Evolutionary conservation across 2,329 filamentous ascomycete genomes (phyloP).

Genomic region (Lecanicillium sp.): DNA sequence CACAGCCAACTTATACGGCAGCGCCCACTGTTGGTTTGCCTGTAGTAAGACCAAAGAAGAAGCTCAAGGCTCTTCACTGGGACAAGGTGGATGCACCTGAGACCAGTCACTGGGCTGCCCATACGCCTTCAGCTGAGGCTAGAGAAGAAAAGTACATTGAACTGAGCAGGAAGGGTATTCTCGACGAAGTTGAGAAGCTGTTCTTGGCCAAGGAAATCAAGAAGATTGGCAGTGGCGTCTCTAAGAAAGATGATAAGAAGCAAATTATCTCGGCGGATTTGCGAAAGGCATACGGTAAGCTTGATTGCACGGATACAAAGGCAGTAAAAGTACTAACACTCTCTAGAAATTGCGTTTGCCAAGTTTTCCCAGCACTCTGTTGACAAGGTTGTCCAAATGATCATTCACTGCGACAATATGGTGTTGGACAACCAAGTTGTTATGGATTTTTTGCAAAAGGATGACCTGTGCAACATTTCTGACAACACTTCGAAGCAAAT

Average conservation of each 20-base stretch:
- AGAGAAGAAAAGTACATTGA: conserved; percentile 96
- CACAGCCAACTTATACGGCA: conserved; percentile 48
- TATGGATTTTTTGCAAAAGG: conserved; percentile 93
- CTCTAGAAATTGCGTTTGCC: conserved; percentile 71
- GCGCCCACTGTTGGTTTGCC: conserved; percentile 59
- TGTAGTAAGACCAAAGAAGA: conserved; percentile 91
- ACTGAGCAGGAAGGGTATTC: conserved; percentile 85
- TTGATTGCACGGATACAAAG: no score
- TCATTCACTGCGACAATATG: conserved; percentile 89
- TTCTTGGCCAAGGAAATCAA: conserved; percentile 98
- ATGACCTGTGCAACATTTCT: conserved; percentile 85
- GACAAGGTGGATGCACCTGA: conserved; percentile 93
- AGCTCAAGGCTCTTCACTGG: conserved; percentile 98
- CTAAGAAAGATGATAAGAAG: conserved; percentile 92
- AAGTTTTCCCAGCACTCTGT: conserved; percentile 83
- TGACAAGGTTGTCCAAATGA: conserved; percentile 83
- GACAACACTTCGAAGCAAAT: conserved; percentile 87
- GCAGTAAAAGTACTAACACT: conserved; percentile 29
- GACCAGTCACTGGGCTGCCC: conserved; percentile 86
- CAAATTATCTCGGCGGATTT: conserved; percentile 90
- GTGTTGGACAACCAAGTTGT: conserved; percentile 84
- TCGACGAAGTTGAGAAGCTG: conserved; percentile 94
- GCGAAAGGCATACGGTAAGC: conserved; percentile 56
- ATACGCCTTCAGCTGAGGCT: conserved; percentile 76
- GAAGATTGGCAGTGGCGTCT: conserved; percentile 61